Conservation (phyloP, 2,329 filamentous ascomycete species). For the Aspergillus hiratsukae region DNA sequence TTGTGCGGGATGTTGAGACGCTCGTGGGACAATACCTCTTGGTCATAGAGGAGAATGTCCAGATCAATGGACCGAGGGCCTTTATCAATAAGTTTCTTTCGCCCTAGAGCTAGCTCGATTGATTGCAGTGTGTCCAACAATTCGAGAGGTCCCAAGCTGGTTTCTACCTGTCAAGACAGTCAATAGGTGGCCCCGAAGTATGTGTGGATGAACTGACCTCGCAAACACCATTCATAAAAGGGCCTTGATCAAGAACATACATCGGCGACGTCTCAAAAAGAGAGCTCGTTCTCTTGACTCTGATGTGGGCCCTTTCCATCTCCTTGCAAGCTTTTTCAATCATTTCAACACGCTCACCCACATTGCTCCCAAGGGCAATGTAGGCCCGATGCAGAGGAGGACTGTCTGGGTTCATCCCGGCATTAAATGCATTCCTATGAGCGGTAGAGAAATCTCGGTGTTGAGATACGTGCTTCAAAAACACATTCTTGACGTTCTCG, state of each 20-base stretch:
- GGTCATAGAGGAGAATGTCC: slow-evolving; percentile 80
- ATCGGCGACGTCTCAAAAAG: slow-evolving; percentile 95
- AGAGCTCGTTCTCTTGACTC: slow-evolving; percentile 73
- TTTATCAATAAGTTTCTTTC: slow-evolving; percentile 83
- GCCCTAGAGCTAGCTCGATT: slow-evolving; percentile 75
- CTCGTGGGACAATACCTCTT: slow-evolving; percentile 60
- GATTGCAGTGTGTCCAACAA: slow-evolving; percentile 76
- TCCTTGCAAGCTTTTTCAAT: slow-evolving; percentile 78
- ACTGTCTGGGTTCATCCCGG: slow-evolving; percentile 15
- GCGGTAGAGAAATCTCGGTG: slow-evolving; percentile 10
- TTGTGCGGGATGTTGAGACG: slow-evolving; percentile 80
- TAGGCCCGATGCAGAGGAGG: slow-evolving; percentile 53
- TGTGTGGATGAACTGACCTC: slow-evolving; percentile 58
- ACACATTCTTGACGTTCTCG: slow-evolving; percentile 5
- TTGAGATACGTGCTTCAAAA: neutral
- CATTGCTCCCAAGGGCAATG: slow-evolving; percentile 87
- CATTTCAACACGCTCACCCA: slow-evolving; percentile 77
- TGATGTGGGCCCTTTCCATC: slow-evolving; percentile 70
- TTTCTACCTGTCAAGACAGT: slow-evolving; percentile 64
- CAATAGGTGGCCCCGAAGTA: slow-evolving; percentile 1
- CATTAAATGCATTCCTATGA: slow-evolving; percentile 6
- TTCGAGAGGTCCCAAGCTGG: slow-evolving; percentile 66
- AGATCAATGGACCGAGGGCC: slow-evolving; percentile 92
- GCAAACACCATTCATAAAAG: slow-evolving; percentile 88
- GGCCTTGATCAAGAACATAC: slow-evolving; percentile 86